A percentile compares a stretch with the other conserved stretches of the same genome.
Evolutionary conservation across 441 rosid species (phyloP).

Genomic region (Pelargonium myrrhifolium): DNA sequence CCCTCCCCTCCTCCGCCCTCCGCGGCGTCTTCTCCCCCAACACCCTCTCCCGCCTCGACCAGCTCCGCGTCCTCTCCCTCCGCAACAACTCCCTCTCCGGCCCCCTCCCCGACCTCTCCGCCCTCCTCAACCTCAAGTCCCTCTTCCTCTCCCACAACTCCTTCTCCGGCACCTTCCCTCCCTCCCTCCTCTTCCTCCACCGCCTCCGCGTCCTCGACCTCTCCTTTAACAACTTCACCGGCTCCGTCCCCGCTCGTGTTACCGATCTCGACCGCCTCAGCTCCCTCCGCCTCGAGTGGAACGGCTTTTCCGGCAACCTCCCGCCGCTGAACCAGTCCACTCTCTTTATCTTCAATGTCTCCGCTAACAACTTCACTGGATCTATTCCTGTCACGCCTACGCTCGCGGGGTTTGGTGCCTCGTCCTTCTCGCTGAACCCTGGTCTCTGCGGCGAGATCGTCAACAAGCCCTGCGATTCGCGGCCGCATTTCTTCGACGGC

Average conservation of each 20-base stretch:
- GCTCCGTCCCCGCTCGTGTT: constrained; percentile 47
- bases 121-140: constrained; percentile 50
- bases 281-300: constrained; percentile 51
- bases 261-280: constrained; percentile 40
- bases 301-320: constrained; percentile 47
- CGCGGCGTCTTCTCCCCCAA: constrained; percentile 48
- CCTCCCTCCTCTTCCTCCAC: constrained; percentile 45
- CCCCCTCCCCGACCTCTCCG: constrained; percentile 65
- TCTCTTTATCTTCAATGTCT: constrained; percentile 50
- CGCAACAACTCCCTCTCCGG: constrained; percentile 72
- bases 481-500: constrained; percentile 45
- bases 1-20: constrained; percentile 39
- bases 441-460: constrained; percentile 72
- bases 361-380: constrained; percentile 65
- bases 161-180: constrained; percentile 54
- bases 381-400: constrained; percentile 55
- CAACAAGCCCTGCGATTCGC: constrained; percentile 43
- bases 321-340: constrained; percentile 62
- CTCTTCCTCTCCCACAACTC: constrained; percentile 40
- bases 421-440: constrained; percentile 54
- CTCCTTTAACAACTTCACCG: constrained; percentile 44
- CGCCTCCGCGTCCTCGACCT: constrained; percentile 54
- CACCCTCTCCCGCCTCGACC: constrained; percentile 66
- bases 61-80: constrained; percentile 69
- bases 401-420: constrained; percentile 40